phyloP scores from a whole-genome alignment of 805 yeast species.

The Metschnikowia aberdeeniae region DNA sequence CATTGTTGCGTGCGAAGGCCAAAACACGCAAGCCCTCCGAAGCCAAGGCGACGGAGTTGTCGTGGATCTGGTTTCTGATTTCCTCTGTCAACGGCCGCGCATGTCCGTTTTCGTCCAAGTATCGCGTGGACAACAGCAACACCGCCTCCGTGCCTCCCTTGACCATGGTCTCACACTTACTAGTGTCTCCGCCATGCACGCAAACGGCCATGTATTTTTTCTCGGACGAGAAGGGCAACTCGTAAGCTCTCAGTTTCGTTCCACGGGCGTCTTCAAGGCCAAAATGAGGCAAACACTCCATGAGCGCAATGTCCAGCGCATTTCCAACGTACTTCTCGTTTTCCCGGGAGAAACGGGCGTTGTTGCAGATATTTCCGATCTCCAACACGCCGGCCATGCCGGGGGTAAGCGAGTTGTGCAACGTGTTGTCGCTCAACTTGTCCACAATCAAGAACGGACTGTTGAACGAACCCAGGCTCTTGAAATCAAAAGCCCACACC shows the following conservation, averaged over 20 bases:
- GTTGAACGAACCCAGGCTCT: constrained; percentile 32
- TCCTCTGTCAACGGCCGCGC: constrained; percentile 54
- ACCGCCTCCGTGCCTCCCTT: constrained; percentile 91
- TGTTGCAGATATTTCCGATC: constrained; percentile 72
- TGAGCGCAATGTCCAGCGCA: constrained; percentile 90
- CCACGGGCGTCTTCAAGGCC: constrained; percentile 68
- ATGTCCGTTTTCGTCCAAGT: constrained; percentile 56
- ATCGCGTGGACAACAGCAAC: constrained; percentile 55
- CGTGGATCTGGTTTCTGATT: constrained; percentile 43
- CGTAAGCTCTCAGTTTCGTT: constrained; percentile 56
- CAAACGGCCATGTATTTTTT: constrained; percentile 91
- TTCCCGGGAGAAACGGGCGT: constrained; percentile 65
- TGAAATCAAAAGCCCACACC: constrained; percentile 70
- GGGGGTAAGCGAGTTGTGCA: constrained; percentile 44
- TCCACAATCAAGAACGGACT: constrained; percentile 46
- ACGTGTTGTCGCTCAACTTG: constrained; percentile 37
- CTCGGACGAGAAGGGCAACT: constrained; percentile 78
- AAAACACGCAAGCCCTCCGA: constrained; percentile 81
- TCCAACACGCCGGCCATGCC: constrained; percentile 57
- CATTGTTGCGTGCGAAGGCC: constrained; percentile 62
- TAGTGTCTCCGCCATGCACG: constrained; percentile 54
- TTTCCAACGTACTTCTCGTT: constrained; percentile 77
- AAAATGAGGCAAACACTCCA: constrained; percentile 69
- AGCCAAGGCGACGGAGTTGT: constrained; percentile 65
- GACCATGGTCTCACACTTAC: constrained; percentile 57